Evolutionary conservation across 2,329 filamentous ascomycete species (phyloP), one percentile per base, ranked within the genome.

Genomic region (Paraphaeosphaeria minitans): DNA sequence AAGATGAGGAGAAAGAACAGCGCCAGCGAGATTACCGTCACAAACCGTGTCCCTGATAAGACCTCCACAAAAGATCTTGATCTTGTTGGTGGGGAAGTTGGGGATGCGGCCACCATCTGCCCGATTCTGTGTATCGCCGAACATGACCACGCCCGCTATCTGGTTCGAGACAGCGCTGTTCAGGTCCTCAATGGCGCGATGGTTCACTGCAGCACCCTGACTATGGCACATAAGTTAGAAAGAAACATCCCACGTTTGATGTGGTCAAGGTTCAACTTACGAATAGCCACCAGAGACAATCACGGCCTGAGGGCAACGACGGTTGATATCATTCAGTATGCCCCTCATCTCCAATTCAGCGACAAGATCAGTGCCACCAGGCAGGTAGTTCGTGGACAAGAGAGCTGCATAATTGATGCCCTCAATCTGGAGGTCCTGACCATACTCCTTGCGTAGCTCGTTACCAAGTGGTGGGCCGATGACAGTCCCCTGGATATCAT

Each of bases 1-100:
- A 2, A 61, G 56, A 53, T 61, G 56, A n/a, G 56, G 52, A 21
- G 56, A 4, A 16, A 58, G 46, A 2, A 66, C 54, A 9, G 48
- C 72, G 10, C 6, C 43, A 4, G 12, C 19, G 4, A 75, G 68
- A 0, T 79, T 80, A 46, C 81, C 78, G 21, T 72, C 60, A 57
- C 83, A 84, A n/a, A 84, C 82, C 14, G 79, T 71, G 60, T 85
- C 83, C 0, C 78, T 80, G 4, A 58, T 39, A 16, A 42, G 41
- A 46, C 27, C 22, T 16, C 79, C 76, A 58, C 83, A 84, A 45
- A 79, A 76, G 22, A 80, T 78, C 59, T 81, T 74, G 4, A 75
- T 70, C 57, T 81, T 75, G 5, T 66, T 67, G 59, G 70, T 63
- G 21, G 73, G 72, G 59, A 75, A 77, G n/a, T 62, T 56, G 13